Evolutionary conservation across 495 filamentous ascomycete genomes (phyloP).

Genomic region (Penicillium tannophilum): DNA sequence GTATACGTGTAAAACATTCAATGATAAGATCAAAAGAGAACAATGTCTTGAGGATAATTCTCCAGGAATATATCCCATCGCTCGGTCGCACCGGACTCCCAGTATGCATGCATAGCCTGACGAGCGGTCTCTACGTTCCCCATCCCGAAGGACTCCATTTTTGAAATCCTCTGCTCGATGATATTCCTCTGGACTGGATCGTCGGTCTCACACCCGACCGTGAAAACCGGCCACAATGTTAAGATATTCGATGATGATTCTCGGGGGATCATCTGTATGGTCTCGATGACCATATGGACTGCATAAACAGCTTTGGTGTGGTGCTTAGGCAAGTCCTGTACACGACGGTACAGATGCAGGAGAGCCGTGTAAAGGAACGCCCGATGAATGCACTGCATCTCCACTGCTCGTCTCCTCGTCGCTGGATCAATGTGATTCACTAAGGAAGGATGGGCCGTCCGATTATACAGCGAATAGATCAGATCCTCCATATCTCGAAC

Average conservation of each 20-base stretch:
- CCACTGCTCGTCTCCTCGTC: constrained; percentile 5
- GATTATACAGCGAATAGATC: constrained; percentile 12
- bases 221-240: constrained; percentile 11
- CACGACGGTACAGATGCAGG: constrained; percentile 9
- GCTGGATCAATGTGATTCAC: constrained; percentile 2
- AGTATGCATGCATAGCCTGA: constrained; percentile 12
- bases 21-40: constrained; percentile 5
- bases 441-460: constrained; percentile 7
- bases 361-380: constrained; percentile 10
- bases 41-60: constrained; percentile 7
- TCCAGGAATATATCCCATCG: constrained; percentile 15
- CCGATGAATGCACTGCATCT: constrained; percentile 12
- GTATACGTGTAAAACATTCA: not conserved
- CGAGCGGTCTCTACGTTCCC: constrained; percentile 15
- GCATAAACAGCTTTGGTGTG: constrained; percentile 13
- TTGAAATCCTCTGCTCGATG: constrained; percentile 4
- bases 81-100: constrained; percentile 9
- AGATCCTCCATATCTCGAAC: constrained; percentile 8
- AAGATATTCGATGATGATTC: constrained; percentile 11
- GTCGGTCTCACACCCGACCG: constrained; percentile 12
- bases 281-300: constrained; percentile 11
- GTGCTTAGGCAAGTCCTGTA: constrained; percentile 12
- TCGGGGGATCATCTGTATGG: constrained; percentile 8
- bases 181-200: constrained; percentile 7
- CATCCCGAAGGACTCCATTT: constrained; percentile 12